Conservation (phyloP, 2,329 filamentous ascomycete genomes). For the Trichophyton verrucosum region DNA sequence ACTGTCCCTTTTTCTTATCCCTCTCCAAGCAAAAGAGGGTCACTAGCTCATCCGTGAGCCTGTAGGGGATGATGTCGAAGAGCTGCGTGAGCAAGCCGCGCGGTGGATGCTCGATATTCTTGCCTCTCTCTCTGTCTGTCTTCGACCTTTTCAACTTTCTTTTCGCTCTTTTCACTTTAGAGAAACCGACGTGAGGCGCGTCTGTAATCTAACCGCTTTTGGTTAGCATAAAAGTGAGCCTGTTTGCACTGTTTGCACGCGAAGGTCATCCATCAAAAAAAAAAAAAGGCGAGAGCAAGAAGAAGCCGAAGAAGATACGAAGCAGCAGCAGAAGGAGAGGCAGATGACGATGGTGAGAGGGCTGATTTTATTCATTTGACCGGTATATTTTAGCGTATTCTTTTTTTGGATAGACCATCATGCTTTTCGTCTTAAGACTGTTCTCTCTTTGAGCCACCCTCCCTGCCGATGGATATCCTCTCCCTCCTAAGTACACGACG, state of each 20-base stretch:
- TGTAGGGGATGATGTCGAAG: background rate
- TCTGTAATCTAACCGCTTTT: background rate
- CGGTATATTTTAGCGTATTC: background rate
- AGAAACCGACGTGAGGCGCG: conserved; percentile 2
- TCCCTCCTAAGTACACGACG: background rate
- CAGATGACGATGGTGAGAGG: background rate
- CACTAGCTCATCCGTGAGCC: background rate
- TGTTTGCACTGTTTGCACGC: conserved; percentile 1
- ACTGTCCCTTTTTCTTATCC: background rate
- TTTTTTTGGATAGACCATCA: background rate
- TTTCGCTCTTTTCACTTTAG: background rate
- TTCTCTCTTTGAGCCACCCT: background rate
- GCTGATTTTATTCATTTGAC: background rate
- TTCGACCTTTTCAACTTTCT: background rate
- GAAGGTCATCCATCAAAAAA: background rate
- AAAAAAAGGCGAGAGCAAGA: background rate
- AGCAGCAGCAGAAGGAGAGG: background rate
- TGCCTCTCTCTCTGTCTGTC: background rate
- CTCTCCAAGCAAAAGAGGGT: background rate
- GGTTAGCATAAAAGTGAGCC: background rate
- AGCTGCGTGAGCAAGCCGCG: background rate
- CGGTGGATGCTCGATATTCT: background rate
- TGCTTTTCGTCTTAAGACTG: background rate
- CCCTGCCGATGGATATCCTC: conserved; percentile 1
- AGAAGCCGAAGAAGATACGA: background rate